Evolutionary conservation across 805 yeast species (phyloP).

Genomic region (Pichia paraexigua): DNA sequence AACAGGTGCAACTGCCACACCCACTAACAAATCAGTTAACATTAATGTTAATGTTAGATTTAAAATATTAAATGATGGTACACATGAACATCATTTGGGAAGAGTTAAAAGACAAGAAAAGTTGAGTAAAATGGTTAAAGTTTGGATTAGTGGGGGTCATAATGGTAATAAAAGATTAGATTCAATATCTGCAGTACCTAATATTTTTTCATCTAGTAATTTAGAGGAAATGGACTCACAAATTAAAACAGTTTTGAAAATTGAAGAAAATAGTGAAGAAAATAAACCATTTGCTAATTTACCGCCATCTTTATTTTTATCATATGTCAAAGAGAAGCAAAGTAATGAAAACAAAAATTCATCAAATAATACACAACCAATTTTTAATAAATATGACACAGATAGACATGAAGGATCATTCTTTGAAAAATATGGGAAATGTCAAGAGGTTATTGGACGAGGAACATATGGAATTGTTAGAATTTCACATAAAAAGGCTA

Average conservation of each 20-base stretch:
- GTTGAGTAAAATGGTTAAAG: conserved; percentile 64
- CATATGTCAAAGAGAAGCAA: conserved; percentile 40
- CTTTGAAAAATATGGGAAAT: conserved; percentile 84
- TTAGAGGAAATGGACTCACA: conserved; percentile 22
- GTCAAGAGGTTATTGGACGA: conserved; percentile 90
- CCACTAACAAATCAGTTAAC: not conserved
- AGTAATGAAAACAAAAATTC: not conserved
- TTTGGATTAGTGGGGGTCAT: conserved; percentile 65
- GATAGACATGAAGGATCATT: conserved; percentile 35
- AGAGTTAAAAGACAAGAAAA: conserved; percentile 76
- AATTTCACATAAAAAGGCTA: conserved; percentile 63
- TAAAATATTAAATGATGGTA: conserved; percentile 37
- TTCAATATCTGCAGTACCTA: conserved; percentile 70
- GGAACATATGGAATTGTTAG: conserved; percentile 95
- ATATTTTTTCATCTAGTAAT: conserved; percentile 36
- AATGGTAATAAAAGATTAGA: conserved; percentile 41
- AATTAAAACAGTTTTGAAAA: conserved; percentile 18
- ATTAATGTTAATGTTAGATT: conserved; percentile 2
- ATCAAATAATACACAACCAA: conserved; percentile 14
- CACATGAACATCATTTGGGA: conserved; percentile 72
- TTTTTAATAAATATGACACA: not conserved
- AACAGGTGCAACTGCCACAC: not conserved
- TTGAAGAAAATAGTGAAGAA: not conserved
- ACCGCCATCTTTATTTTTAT: conserved; percentile 68
- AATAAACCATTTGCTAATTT: conserved; percentile 10